These are phyloP conservation scores for Gossypioides kirkii DNA, from an alignment of 345 rosid species.

Conservation along the genomic window DNA sequence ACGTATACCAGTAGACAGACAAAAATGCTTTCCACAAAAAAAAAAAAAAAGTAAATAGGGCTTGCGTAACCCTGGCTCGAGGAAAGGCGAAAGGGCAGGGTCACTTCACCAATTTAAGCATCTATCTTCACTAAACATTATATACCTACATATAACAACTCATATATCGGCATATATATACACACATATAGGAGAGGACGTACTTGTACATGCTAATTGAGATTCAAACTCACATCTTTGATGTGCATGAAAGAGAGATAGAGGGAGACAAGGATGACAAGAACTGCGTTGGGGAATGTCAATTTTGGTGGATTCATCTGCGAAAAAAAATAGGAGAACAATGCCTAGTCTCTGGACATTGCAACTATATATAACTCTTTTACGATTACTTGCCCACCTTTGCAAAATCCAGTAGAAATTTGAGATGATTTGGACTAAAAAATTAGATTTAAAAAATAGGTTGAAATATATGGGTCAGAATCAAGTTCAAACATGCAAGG, in stretches of 20 bases:
- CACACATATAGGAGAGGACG: no score
- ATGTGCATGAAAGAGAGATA: not conserved
- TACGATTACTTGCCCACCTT: no score
- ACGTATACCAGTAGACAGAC: not conserved
- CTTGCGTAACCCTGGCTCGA: not conserved
- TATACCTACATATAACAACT: no score
- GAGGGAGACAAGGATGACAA: not conserved
- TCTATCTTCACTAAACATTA: not conserved
- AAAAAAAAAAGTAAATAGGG: not conserved
- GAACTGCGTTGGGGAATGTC: constrained; percentile 11
- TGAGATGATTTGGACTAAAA: no score
- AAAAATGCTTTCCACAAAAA: not conserved
- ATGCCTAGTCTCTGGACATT: not conserved
- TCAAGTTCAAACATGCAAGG: no score
- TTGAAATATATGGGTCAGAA: no score
- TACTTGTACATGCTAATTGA: not conserved
- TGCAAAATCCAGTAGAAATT: no score
- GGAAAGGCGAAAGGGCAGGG: constrained; percentile 21
- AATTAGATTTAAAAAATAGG: no score
- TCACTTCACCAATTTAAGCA: not conserved
- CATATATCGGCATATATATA: no score
- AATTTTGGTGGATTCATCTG: constrained; percentile 3
- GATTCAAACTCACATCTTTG: not conserved
- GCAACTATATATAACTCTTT: not conserved
- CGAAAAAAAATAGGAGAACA: not conserved